A percentile compares a stretch with the other conserved stretches of the same genome.
phyloP scores from a whole-genome alignment of 116 monocot genomes.

The Dioscorea cayenensis region DNA sequence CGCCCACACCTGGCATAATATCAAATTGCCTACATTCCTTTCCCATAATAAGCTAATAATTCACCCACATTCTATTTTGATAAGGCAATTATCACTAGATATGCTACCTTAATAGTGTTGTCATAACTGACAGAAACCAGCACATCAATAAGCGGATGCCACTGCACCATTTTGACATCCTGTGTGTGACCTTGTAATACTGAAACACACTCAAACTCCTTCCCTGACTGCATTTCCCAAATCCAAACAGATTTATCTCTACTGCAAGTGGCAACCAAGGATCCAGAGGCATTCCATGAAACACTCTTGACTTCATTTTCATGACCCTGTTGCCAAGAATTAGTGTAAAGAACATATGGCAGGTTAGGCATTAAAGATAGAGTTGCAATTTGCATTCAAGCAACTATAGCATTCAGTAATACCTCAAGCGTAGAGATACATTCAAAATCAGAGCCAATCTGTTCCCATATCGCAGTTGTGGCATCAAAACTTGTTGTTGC shows the following conservation, averaged over 20 bases:
- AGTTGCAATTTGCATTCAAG: background rate
- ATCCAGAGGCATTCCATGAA: constrained; percentile 83
- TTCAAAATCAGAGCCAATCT: constrained; percentile 64
- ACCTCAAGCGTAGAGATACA: constrained; percentile 88
- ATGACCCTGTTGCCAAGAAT: constrained; percentile 57
- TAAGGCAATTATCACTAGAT: background rate
- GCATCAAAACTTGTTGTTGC: constrained; percentile 95
- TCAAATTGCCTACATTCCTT: background rate
- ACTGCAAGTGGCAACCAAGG: constrained; percentile 84
- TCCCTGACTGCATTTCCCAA: constrained; percentile 90
- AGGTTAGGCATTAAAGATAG: background rate
- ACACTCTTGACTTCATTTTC: constrained; percentile 99
- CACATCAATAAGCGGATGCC: constrained; percentile 84
- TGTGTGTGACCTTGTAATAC: constrained; percentile 89
- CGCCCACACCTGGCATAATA: constrained; percentile 66
- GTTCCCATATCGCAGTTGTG: constrained; percentile 86
- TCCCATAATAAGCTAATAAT: background rate
- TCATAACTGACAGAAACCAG: constrained; percentile 97
- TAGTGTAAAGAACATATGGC: background rate
- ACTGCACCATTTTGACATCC: constrained; percentile 99
- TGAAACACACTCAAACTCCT: constrained; percentile 81
- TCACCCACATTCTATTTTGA: background rate
- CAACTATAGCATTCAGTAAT: background rate
- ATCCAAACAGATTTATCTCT: constrained; percentile 98
- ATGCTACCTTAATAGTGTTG: constrained; percentile 80